Evolutionary conservation across 148 eudicot species (phyloP).

Genomic region (Persicaria maculosa): DNA sequence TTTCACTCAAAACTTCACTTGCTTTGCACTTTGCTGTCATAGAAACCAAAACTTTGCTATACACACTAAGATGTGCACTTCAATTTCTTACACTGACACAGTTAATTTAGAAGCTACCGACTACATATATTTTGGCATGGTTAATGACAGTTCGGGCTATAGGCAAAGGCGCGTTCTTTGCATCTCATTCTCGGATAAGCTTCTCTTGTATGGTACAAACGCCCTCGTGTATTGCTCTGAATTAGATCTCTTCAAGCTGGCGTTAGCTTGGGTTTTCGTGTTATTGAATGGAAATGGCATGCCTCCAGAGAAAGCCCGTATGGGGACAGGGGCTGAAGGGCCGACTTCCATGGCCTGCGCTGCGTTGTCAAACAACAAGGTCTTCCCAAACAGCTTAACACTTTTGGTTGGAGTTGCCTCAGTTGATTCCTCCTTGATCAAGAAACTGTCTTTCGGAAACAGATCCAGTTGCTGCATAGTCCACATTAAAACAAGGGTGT

Average conservation of each 20-base stretch:
- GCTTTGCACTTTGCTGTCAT: too few species aligned
- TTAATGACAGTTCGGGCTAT: not conserved
- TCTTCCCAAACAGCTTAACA: conserved; percentile 81
- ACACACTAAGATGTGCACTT: too few species aligned
- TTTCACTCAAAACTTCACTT: too few species aligned
- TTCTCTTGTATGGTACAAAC: conserved; percentile 87
- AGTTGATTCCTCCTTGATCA: conserved; percentile 21
- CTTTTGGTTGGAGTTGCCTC: conserved; percentile 34
- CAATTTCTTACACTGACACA: too few species aligned
- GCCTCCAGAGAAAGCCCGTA: conserved; percentile 36
- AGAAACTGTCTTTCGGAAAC: conserved; percentile 25
- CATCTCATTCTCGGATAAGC: conserved; percentile 12
- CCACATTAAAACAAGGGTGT: not conserved
- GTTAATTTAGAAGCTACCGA: too few species aligned
- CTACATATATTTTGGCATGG: too few species aligned
- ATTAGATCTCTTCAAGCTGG: not conserved
- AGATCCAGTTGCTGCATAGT: conserved; percentile 52
- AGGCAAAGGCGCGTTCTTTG: conserved; percentile 8
- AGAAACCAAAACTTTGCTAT: too few species aligned
- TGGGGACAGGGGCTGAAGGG: conserved; percentile 25
- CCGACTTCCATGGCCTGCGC: conserved; percentile 13
- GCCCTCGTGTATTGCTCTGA: conserved; percentile 32
- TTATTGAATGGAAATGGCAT: conserved; percentile 15
- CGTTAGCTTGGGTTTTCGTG: not conserved
- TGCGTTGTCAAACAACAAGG: conserved; percentile 25